Conservation (phyloP, 495 filamentous ascomycete genomes). For the Xylaria castorea region DNA sequence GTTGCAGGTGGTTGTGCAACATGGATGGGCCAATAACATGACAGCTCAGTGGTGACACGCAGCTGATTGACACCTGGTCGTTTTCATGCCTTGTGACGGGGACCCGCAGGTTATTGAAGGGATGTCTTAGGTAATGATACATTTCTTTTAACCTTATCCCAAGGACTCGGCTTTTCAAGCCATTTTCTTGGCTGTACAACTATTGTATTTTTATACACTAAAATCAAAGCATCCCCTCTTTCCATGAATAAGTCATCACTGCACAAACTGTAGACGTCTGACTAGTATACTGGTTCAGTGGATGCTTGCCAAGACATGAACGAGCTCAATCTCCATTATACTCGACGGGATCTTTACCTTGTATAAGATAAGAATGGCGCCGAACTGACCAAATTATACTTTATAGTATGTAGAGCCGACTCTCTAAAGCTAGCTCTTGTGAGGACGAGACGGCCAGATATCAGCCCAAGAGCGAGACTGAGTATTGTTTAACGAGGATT, state of each 20-base stretch:
- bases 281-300: not conserved
- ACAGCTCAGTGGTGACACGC: not conserved
- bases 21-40: slow-evolving; percentile 6
- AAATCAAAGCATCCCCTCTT: not conserved
- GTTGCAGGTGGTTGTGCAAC: not conserved
- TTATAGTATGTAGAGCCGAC: no score
- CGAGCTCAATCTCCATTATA: not conserved
- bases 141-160: not conserved
- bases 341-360: not conserved
- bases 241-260: not conserved
- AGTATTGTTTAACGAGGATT: no score
- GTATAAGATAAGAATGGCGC: no score
- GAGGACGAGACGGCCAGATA: no score
- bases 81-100: not conserved
- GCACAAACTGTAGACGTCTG: not conserved
- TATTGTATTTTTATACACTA: not conserved
- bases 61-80: slow-evolving; percentile 1
- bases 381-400: no score
- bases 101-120: not conserved
- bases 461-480: no score
- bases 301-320: not conserved
- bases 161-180: not conserved
- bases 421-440: no score
- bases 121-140: not conserved
- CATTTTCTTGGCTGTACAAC: not conserved